Base-by-base conservation (phyloP, 306 rosid genomes). In the Corylus avellana region DNA sequence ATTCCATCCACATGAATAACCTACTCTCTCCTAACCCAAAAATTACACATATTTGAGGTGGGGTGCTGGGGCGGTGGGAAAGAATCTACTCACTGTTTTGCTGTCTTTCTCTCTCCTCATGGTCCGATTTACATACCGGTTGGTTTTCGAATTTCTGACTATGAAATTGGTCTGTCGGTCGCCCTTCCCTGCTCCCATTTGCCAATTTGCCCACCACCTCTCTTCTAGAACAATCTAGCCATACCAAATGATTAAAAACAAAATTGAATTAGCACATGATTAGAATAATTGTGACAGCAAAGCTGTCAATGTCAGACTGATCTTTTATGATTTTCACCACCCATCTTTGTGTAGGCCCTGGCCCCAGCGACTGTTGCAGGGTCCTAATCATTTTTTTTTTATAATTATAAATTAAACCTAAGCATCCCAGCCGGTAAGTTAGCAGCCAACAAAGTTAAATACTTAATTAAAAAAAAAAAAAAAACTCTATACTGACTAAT, bases 1-100 rank as follows among this genome's bases (percentile, higher is more conserved):
- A 63, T 76, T 71, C 58, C 66, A 55, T 67, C 74, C 77, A 66
- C 81, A 68, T 77, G 82, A 66, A 54, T 35, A 55, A 73, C 82
- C 82, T 66, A 62, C 67, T 62, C 68, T 76, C 37, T 70, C 77
- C 29, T 16, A 27, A 67, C 35, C 72, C 17, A 25, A 35, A 25
- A 10, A 20, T 2, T 47, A 20, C 6, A 57, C 8, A 1, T 56
- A 18, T 20, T 7, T 56, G 46, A 42, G 46, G 46, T 39, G 8
- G 8, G 35, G 35, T 32, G 35, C 5, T 39, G 46, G 46, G 12
- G 46, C 1, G 54, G 27, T 8, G 68, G 9, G 18, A 70, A 49
- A 25, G 44, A 44, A 73, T 8, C 9, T 10, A 46, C 1, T n/a
- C 25, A 11, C 44, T 13, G 5, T 22, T n/a, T 37, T 22, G n/a